Percentiles rank a stretch among this genome's conserved stretches.
These are phyloP conservation scores for Aspergillus awamori DNA, from an alignment of 2,329 filamentous ascomycete genomes.

Conservation along the genomic window DNA sequence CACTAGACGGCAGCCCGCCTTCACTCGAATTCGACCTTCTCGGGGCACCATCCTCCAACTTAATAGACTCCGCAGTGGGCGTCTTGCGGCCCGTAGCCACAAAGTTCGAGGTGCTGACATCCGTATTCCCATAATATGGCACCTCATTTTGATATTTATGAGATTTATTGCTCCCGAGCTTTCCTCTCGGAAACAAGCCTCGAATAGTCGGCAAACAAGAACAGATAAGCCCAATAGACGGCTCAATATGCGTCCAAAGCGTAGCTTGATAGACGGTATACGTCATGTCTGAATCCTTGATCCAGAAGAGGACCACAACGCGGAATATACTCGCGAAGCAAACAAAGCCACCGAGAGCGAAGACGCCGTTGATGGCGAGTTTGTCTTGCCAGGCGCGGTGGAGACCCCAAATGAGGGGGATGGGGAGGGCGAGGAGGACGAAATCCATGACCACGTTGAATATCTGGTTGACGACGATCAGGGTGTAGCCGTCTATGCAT, in stretches of 20 bases:
- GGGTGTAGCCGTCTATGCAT: constrained; percentile 32
- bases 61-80: constrained; percentile 31
- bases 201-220: constrained; percentile 41
- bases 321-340: constrained; percentile 42
- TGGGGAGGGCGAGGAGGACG: constrained; percentile 33
- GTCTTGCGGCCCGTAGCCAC: constrained; percentile 29
- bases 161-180: constrained; percentile 23
- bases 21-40: constrained; percentile 17
- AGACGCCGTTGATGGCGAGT: constrained; percentile 37
- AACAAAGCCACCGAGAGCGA: constrained; percentile 37
- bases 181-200: constrained; percentile 35
- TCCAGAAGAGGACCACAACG: constrained; percentile 40
- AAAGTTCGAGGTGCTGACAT: constrained; percentile 28
- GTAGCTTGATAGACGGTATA: constrained; percentile 40
- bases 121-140: constrained; percentile 32
- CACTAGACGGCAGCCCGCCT: constrained; percentile 1
- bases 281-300: constrained; percentile 31
- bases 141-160: constrained; percentile 21
- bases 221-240: constrained; percentile 38
- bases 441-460: constrained; percentile 41
- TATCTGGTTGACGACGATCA: constrained; percentile 39
- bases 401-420: constrained; percentile 41
- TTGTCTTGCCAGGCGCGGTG: constrained; percentile 40
- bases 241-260: constrained; percentile 41
- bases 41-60: constrained; percentile 29